Evolutionary conservation across 2,329 filamentous ascomycete species (phyloP), one percentile per base, ranked within the genome.

Genomic region (Pochonia chlamydosporia): DNA sequence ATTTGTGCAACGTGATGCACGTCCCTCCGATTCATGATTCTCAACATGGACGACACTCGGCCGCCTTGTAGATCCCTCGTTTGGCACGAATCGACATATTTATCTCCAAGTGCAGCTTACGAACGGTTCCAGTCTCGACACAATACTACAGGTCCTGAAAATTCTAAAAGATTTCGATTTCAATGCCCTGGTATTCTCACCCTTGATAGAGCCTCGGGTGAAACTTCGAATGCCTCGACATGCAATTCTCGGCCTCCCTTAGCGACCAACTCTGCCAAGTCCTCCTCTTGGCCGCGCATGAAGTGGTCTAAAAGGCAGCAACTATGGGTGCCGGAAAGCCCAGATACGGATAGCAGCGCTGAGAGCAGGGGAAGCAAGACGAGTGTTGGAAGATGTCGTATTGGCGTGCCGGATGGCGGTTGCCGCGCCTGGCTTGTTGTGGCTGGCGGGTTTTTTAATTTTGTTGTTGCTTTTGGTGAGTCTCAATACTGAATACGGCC

Each of bases 391-490:
- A 16, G n/a, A 7, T 36, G 10, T 36, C 43, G 35, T 18, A 43
- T 45, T 9, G 30, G 44, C 10, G 20, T 50, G 7, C 59, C 60
- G 4, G 56, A 63, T 41, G 56, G 62, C 4, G 60, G 61, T 2
- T 25, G 49, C 16, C 54, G 59, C 3, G 62, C 60, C 8, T 64
- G 62, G 63, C 49, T 63, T 10, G 60, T 62, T 8, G 62, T 64
- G 5, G n/a, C 59, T 1, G 61, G 60, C n/a, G 59, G 58, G 0
- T 64, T 63, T 40, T 30, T 64, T 35, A 56, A 60, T 39, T 60
- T 61, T 20, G 51, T 52, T 14, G 52, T 56, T 24, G 53, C 54
- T 14, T 61, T 64, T 43, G 63, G 62, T 64, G 39, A 13, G 56
- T 49, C 24, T 10, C 10, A 14, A 10, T 21, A 6, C 21, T 8